These are phyloP conservation scores for Oryza glumipatula DNA, from an alignment of 176 grass and related monocot species.

Conservation along the genomic window DNA sequence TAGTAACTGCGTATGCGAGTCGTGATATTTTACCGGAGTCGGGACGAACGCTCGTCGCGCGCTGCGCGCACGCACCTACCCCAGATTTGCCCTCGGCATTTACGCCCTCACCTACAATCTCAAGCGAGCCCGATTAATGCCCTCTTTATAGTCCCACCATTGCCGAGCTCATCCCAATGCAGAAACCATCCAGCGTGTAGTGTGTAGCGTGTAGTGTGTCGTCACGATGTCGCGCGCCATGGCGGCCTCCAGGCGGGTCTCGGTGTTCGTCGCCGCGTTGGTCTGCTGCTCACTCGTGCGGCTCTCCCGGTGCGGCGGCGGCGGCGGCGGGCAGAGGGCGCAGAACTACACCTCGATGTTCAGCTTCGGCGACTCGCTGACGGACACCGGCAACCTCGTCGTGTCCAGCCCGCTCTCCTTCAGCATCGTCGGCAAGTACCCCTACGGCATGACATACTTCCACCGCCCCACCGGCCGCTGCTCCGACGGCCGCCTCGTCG, in stretches of 20 bases:
- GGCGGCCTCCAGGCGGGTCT: constrained; percentile 43
- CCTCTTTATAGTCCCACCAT: constrained; percentile 37
- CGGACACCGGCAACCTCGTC: constrained; percentile 80
- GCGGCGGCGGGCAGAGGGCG: neutral
- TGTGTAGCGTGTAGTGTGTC: neutral
- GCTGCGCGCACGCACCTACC: neutral
- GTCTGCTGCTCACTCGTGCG: constrained; percentile 44
- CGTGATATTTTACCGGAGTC: constrained; percentile 25
- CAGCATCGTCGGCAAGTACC: constrained; percentile 60
- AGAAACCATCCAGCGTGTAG: neutral
- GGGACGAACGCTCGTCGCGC: neutral
- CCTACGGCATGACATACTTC: constrained; percentile 97
- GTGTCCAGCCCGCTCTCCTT: constrained; percentile 58
- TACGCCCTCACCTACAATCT: constrained; percentile 47
- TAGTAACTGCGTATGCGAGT: neutral
- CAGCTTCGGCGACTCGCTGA: constrained; percentile 85
- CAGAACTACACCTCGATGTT: constrained; percentile 85
- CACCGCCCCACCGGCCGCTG: constrained; percentile 76
- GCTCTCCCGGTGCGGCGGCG: constrained; percentile 36
- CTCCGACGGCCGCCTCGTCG: constrained; percentile 85
- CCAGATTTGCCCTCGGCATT: constrained; percentile 35
- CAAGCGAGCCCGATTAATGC: constrained; percentile 29
- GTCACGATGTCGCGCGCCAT: constrained; percentile 18
- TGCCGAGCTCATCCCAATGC: constrained; percentile 16
- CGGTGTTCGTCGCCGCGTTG: constrained; percentile 39